Evolutionary conservation across 805 yeast species (phyloP).

Genomic region (Candida taoyuanica): DNA sequence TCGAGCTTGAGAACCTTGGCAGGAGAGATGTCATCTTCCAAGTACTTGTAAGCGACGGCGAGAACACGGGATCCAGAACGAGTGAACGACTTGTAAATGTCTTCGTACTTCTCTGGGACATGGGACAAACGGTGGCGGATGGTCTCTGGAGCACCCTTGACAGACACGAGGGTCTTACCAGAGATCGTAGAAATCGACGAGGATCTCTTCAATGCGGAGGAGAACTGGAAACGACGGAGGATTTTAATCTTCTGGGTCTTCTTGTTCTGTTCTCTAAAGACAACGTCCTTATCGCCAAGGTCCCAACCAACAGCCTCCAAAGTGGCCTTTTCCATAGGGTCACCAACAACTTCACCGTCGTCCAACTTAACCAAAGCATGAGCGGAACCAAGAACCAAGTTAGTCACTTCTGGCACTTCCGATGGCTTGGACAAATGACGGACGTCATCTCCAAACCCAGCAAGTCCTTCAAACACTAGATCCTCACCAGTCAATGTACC

Average conservation of each 20-base stretch:
- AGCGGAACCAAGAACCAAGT: slow-evolving; percentile 82
- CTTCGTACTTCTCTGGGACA: slow-evolving; percentile 79
- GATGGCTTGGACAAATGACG: slow-evolving; percentile 48
- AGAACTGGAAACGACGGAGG: slow-evolving; percentile 92
- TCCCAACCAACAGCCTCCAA: slow-evolving; percentile 83
- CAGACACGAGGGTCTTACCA: slow-evolving; percentile 66
- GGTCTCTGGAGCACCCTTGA: slow-evolving; percentile 98
- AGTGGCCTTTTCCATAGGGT: slow-evolving; percentile 98
- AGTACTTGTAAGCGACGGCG: slow-evolving; percentile 83
- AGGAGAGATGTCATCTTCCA: slow-evolving; percentile 47
- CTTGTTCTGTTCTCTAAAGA: slow-evolving; percentile 40
- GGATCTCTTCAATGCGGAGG: slow-evolving; percentile 93
- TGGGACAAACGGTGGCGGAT: slow-evolving; percentile 67
- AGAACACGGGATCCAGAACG: slow-evolving; percentile 95
- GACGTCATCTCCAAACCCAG: slow-evolving; percentile 61
- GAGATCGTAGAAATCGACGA: slow-evolving; percentile 70
- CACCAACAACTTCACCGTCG: slow-evolving; percentile 97
- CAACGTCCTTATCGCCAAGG: slow-evolving; percentile 71
- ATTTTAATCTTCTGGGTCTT: slow-evolving; percentile 53
- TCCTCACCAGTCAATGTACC: slow-evolving; percentile 98
- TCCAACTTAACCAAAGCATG: slow-evolving; percentile 93
- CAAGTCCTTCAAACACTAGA: slow-evolving; percentile 91
- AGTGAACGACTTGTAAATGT: slow-evolving; percentile 81
- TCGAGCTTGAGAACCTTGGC: slow-evolving; percentile 52
- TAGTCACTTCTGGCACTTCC: slow-evolving; percentile 67